Conservation (phyloP, 23 red algal species). For the Chondrus crispus region DNA sequence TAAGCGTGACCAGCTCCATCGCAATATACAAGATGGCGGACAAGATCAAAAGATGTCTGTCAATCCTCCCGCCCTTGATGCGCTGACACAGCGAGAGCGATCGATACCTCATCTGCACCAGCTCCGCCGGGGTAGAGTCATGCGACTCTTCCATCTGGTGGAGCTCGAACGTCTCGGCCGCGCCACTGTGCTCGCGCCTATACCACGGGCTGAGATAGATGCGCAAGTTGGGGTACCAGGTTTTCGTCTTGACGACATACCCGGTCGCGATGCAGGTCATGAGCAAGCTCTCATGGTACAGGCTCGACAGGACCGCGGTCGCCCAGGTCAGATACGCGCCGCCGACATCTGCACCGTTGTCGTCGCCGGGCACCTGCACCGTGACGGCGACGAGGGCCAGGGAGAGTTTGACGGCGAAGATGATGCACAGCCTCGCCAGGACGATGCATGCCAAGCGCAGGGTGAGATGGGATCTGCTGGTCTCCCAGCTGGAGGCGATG, state of each 20-base stretch:
- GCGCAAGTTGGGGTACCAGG: conserved; percentile 1
- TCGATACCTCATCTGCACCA: not conserved
- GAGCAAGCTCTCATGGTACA: conserved; percentile 15
- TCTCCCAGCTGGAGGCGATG: conserved; percentile 11
- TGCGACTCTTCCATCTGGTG: not conserved
- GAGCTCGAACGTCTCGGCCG: not conserved
- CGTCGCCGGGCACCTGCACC: not conserved
- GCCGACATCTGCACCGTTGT: not conserved
- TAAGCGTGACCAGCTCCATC: not conserved
- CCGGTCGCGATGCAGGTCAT: not conserved
- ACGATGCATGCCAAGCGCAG: not conserved
- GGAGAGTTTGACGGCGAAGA: not conserved
- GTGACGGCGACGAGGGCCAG: not conserved
- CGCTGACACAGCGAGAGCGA: not conserved
- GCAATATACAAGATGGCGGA: not conserved
- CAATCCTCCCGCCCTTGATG: not conserved
- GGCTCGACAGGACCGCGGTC: not conserved
- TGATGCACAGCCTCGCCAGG: not conserved
- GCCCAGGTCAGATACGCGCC: conserved; percentile 16
- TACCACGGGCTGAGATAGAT: not conserved
- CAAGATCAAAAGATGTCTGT: conserved; percentile 9
- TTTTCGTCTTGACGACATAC: not conserved
- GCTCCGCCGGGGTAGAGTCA: not conserved
- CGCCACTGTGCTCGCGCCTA: not conserved
- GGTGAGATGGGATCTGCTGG: not conserved